Evolutionary conservation across 169 alveolate genomes (phyloP), one percentile per base, ranked within the genome.

Genomic region (Cryptosporidium tyzzeri): DNA sequence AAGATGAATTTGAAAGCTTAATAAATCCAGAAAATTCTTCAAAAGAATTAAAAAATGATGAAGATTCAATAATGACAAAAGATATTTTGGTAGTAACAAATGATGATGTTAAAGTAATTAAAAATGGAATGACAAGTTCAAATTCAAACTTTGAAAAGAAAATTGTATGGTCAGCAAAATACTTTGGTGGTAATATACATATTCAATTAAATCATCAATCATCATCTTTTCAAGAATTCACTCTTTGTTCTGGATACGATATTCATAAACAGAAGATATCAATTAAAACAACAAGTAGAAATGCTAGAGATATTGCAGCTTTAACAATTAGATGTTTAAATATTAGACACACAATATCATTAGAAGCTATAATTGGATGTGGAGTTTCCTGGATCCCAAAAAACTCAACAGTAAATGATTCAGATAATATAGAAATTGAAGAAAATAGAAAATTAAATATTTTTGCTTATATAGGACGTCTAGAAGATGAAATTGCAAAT

Each of bases 121-220:
- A 26, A 67, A 67, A 80, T 18, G 89, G 89, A 14, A 62, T 65
- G 68, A 45, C 80, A 4, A 35, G 51, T 10, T 41, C 69, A 21
- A 45, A 48, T n/a, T 44, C 74, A 23, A 62, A 12, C 53, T 35
- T 37, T 31, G 75, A 80, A 23, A 80, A 80, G 33, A 80, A 29
- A 41, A 35, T 67, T 23, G 89, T 59, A 33, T 80, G 89, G 89
- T 80, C 89, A 26, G 89, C 89, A 5, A 80, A 80, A 41, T 80
- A 80, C 75, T 80, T 80, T 65, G 89, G 89, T 12, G 89, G 89
- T 7, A 59, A 80, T 41, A 80, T 80, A 31, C 44, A 48, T n/a
- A 58, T 80, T 16, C 29, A 29, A 18, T 21, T 80, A 18, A 67
- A 62, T 29, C 33, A 61, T 16, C 48, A 41, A 6, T 41, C 48